A percentile compares a stretch with the other conserved stretches of the same genome.
Conservation (phyloP, 2,329 filamentous ascomycete genomes). For the Periconia macrospinosa region DNA sequence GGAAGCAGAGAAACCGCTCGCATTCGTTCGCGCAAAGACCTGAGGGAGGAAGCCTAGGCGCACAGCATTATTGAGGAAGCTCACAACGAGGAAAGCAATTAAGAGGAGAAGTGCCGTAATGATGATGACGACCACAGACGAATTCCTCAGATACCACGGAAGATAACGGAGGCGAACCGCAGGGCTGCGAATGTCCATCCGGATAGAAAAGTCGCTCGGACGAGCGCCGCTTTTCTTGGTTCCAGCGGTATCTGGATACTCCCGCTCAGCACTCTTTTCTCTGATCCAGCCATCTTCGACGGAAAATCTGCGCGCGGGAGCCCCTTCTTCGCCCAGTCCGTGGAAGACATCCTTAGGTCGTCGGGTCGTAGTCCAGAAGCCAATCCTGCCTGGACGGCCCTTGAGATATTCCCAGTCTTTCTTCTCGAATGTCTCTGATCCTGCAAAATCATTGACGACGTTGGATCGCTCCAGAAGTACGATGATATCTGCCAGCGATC, state of each 20-base stretch:
- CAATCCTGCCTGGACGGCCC: slow-evolving; percentile 70
- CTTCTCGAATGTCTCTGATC: slow-evolving; percentile 64
- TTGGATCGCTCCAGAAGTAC: slow-evolving; percentile 80
- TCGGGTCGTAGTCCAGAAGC: slow-evolving; percentile 78
- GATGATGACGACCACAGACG: slow-evolving; percentile 67
- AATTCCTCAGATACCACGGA: slow-evolving; percentile 74
- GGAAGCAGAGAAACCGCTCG: slow-evolving; percentile 73
- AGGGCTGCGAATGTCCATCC: slow-evolving; percentile 55
- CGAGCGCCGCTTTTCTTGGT: slow-evolving; percentile 11
- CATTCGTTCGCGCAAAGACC: slow-evolving; percentile 62
- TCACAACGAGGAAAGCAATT: slow-evolving; percentile 67
- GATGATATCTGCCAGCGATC: slow-evolving; percentile 79
- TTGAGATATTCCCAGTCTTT: slow-evolving; percentile 57
- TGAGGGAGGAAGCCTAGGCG: slow-evolving; percentile 71
- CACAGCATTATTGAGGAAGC: slow-evolving; percentile 72
- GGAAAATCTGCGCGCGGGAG: slow-evolving; percentile 54
- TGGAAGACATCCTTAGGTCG: slow-evolving; percentile 72
- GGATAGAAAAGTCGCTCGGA: slow-evolving; percentile 48
- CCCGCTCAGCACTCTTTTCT: slow-evolving; percentile 42
- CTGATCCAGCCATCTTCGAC: slow-evolving; percentile 51
- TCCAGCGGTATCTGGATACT: slow-evolving; percentile 8
- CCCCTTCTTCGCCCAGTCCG: slow-evolving; percentile 69
- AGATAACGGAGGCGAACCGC: slow-evolving; percentile 67
- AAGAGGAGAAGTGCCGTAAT: slow-evolving; percentile 44
- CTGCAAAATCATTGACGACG: slow-evolving; percentile 70